Evolutionary conservation across 2,329 filamentous ascomycete species (phyloP).

Genomic region (Colletotrichum lentis): DNA sequence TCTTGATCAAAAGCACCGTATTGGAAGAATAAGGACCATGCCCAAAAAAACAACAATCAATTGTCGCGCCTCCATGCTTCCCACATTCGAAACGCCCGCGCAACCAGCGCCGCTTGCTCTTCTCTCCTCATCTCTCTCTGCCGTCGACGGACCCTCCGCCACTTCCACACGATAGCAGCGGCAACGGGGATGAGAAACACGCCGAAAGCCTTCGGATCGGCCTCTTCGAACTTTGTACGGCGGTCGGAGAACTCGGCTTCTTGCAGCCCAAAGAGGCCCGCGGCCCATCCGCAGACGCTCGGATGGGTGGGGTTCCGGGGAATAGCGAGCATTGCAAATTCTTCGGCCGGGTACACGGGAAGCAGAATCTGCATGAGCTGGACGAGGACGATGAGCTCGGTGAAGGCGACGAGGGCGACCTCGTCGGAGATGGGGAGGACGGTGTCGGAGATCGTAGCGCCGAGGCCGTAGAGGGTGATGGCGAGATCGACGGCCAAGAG

Average conservation of each 20-base stretch:
- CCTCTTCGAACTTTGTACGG: background rate
- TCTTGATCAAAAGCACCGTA: no score
- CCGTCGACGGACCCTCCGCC: background rate
- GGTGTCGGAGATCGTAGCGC: constrained; percentile 1
- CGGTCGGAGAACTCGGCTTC: background rate
- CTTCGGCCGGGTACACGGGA: background rate
- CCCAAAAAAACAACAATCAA: no score
- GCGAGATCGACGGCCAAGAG: background rate
- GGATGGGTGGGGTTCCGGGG: background rate
- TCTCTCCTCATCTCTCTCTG: background rate
- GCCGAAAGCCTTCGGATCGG: constrained; percentile 3
- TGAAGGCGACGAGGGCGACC: constrained; percentile 2
- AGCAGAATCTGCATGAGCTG: constrained; percentile 17
- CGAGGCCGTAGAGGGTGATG: constrained; percentile 25
- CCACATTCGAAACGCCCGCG: background rate
- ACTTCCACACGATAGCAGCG: constrained; percentile 8
- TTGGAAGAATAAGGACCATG: background rate
- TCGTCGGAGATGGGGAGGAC: background rate
- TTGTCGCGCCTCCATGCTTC: background rate
- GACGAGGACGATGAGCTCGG: constrained; percentile 17
- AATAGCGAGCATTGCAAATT: background rate
- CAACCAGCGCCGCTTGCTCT: constrained; percentile 5
- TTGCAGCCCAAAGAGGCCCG: constrained; percentile 5
- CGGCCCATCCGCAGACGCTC: constrained; percentile 15
- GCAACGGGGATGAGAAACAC: constrained; percentile 17